These are phyloP conservation scores for Yamadazyma atmosphaerica DNA, from an alignment of 1,139 yeast species.

Conservation along the genomic window DNA sequence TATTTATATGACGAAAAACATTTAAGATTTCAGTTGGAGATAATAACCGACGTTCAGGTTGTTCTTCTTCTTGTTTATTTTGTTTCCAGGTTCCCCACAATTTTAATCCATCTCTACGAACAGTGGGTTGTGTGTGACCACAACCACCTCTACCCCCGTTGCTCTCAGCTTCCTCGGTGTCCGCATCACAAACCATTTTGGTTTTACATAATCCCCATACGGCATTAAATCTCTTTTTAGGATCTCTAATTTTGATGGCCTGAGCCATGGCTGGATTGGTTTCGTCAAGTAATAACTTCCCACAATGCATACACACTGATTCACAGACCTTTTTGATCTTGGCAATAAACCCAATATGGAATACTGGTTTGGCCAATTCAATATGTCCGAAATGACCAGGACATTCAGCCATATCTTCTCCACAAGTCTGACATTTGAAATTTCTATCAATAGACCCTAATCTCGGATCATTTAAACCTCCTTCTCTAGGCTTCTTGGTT, in stretches of 20 bases:
- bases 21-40: slow-evolving; percentile 88
- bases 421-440: slow-evolving; percentile 97
- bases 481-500: slow-evolving; percentile 91
- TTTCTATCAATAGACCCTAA: slow-evolving; percentile 96
- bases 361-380: slow-evolving; percentile 96
- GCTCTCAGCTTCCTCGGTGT: slow-evolving; percentile 51
- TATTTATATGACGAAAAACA: slow-evolving; percentile 87
- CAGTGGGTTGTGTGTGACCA: slow-evolving; percentile 95
- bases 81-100: slow-evolving; percentile 98
- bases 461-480: slow-evolving; percentile 96
- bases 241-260: slow-evolving; percentile 87
- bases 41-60: slow-evolving; percentile 88
- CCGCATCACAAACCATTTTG: slow-evolving; percentile 95
- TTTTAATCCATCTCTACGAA: slow-evolving; percentile 93
- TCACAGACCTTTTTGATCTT: slow-evolving; percentile 95
- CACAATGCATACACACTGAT: slow-evolving; percentile 98
- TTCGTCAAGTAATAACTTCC: slow-evolving; percentile 87
- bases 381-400: slow-evolving; percentile 99
- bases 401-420: slow-evolving; percentile 98
- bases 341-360: slow-evolving; percentile 93
- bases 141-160: slow-evolving; percentile 88
- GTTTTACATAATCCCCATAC: slow-evolving; percentile 92
- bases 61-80: slow-evolving; percentile 76
- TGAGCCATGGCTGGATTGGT: slow-evolving; percentile 83
- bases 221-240: slow-evolving; percentile 93